Base-by-base conservation (phyloP, 805 yeast genomes). In the Kluyveromyces lactis region DNA sequence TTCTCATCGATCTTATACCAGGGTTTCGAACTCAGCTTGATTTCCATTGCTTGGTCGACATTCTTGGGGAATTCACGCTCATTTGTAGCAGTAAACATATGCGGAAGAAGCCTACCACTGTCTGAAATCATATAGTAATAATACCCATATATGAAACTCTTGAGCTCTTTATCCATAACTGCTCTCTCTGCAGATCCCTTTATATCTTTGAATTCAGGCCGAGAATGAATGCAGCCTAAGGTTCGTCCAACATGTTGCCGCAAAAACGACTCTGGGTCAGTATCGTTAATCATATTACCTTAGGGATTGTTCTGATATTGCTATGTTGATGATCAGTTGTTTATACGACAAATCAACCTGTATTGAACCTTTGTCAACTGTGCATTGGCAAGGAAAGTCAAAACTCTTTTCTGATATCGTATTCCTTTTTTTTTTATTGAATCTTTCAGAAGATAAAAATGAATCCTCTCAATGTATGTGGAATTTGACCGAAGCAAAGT, bases 31-130 rank as follows among this genome's bases (percentile, higher is more conserved):
- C 45, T 46, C 23, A 38, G 27, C 7, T 46, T 44, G n/a, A 48
- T 18, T 31, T 45, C 45, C 32, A 50, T 6, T 3, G 48, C 49
- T 15, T 51, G 52, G 12, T 50, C 54, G 18, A 49, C 35, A 31
- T 43, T 27, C 8, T 13, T 19, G 8, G 58, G 60, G 35, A 51
- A 51, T 23, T 45, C 46, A 7, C 41, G 42, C 12, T 28, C 38
- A 16, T 39, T 36, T 7, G 38, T 29, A n/a, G 42, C 42, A 12
- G 33, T 41, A 47, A 71, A 71, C 17, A 71, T 39, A 2, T 46
- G 33, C 3, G 43, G 40, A 8, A 71, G 47, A 37, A 49, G 49
- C 42, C 56, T 45, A 2, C 77, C 77, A 27, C 64, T 61, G 32
- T 64, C 55, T 4, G 73, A 51, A 5, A 61, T 48, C 13, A 56